Percentiles rank a stretch among this genome's conserved stretches.
Evolutionary conservation across 2,329 filamentous ascomycete genomes (phyloP).

Genomic region (Phaeophleospora eucalypticola): DNA sequence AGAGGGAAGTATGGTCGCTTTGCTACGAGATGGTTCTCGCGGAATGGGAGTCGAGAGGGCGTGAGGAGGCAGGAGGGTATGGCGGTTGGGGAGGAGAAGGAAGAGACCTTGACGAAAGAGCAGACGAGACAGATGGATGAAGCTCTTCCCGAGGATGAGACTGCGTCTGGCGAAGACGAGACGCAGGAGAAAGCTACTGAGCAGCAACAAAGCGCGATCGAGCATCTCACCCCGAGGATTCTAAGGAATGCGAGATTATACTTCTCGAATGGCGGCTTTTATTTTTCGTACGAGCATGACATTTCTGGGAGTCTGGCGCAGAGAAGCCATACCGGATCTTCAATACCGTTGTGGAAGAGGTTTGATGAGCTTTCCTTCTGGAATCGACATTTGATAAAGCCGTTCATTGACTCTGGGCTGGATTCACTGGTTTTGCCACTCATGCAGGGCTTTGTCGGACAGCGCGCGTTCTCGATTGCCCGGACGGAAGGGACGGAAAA

Average conservation of each 20-base stretch:
- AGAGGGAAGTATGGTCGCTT: constrained; percentile 85
- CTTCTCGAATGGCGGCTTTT: constrained; percentile 80
- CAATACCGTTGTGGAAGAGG: constrained; percentile 63
- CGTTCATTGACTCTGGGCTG: constrained; percentile 70
- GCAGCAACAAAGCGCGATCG: constrained; percentile 20
- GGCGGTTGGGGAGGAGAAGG: constrained; percentile 47
- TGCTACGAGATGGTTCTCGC: constrained; percentile 86
- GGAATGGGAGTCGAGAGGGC: constrained; percentile 72
- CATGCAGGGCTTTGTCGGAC: constrained; percentile 92
- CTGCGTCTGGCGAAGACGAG: constrained; percentile 38
- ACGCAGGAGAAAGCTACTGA: background rate
- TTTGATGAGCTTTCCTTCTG: constrained; percentile 78
- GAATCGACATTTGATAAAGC: constrained; percentile 72
- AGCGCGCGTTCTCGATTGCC: constrained; percentile 63
- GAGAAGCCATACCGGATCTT: constrained; percentile 39
- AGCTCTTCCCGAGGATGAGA: constrained; percentile 23
- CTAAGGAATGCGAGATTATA: constrained; percentile 78
- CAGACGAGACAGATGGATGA: constrained; percentile 32
- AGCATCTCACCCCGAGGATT: constrained; percentile 72
- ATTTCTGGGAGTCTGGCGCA: constrained; percentile 64
- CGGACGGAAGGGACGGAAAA: constrained; percentile 24
- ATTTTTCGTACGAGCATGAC: constrained; percentile 92
- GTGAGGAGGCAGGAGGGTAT: constrained; percentile 67
- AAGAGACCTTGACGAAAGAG: constrained; percentile 30
- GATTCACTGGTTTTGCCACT: constrained; percentile 71